These are phyloP conservation scores for Aureobasidium leucospermi DNA, from an alignment of 2,329 filamentous ascomycete genomes.

Conservation along the genomic window DNA sequence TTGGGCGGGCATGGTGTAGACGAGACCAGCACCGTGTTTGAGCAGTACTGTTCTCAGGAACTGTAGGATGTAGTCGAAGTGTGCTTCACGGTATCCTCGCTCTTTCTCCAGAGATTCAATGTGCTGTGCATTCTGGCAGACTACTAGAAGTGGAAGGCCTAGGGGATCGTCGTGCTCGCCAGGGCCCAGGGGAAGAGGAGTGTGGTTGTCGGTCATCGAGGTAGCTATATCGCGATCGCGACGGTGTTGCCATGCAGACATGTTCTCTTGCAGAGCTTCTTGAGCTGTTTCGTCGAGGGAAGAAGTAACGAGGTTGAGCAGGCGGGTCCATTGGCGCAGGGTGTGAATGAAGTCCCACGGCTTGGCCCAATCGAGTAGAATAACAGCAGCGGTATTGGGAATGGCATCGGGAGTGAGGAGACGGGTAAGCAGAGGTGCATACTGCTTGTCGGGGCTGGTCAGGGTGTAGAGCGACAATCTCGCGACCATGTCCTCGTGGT, in stretches of 20 bases:
- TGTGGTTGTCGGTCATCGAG: slow-evolving; percentile 41
- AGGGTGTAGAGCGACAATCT: slow-evolving; percentile 85
- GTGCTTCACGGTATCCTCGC: slow-evolving; percentile 87
- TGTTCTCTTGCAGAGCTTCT: slow-evolving; percentile 78
- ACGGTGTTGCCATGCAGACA: slow-evolving; percentile 70
- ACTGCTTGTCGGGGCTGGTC: slow-evolving; percentile 74
- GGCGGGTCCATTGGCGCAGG: slow-evolving; percentile 79
- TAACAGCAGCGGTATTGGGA: slow-evolving; percentile 65
- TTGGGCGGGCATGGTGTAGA: slow-evolving; percentile 58
- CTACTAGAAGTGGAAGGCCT: slow-evolving; percentile 79
- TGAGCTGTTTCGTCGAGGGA: slow-evolving; percentile 70
- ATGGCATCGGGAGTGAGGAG: slow-evolving; percentile 78
- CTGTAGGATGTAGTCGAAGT: slow-evolving; percentile 93
- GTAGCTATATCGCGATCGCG: slow-evolving; percentile 47
- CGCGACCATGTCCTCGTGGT: slow-evolving; percentile 89
- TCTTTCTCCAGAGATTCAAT: slow-evolving; percentile 87
- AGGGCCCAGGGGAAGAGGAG: slow-evolving; percentile 69
- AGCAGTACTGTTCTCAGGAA: slow-evolving; percentile 83
- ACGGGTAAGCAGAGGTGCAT: slow-evolving; percentile 73
- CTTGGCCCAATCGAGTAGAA: slow-evolving; percentile 92
- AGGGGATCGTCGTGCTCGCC: slow-evolving; percentile 91
- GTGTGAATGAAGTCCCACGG: slow-evolving; percentile 90
- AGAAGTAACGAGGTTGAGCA: slow-evolving; percentile 69
- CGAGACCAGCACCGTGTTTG: slow-evolving; percentile 41
- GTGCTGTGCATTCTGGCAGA: slow-evolving; percentile 93